Evolutionary conservation across 371 early-diverging fungal species (phyloP), one percentile per base, ranked within the genome.

Genomic region (Mucor mucedo): DNA sequence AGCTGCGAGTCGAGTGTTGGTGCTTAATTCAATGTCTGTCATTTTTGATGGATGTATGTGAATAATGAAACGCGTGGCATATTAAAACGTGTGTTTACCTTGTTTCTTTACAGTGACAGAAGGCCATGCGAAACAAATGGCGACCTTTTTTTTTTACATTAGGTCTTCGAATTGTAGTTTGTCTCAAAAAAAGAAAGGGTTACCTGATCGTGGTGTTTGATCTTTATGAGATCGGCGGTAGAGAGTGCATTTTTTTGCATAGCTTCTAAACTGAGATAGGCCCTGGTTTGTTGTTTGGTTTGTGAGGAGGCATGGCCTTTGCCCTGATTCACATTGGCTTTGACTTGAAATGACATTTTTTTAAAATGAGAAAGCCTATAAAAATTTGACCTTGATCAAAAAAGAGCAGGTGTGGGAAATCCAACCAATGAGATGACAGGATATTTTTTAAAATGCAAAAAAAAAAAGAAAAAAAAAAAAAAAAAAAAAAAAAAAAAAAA

Each of bases 201-300:
- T 21, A 55, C 50, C 41, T 53, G 52, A 48, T 60, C 54, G 58
- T 50, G 33, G 29, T n/a, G 21, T 47, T 29, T 38, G 33, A 87
- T 60, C 42, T 73, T 61, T n/a, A 87, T 63, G n/a, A 80, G 63
- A 59, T 87, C 87, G 9, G 86, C 87, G n/a, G 84, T 81, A 27
- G 62, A 73, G 13, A 85, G 58, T 13, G 73, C 56, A 8, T 66
- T 54, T 14, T 62, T 67, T 45, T 84, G 82, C 80, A 87, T 81
- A 14, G 72, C 59, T 52, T 81, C 84, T 8, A 85, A 68, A 55
- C 82, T 64, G 35, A 87, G 58, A 60, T 73, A 74, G 5, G 77
- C 68, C 55, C 84, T 35, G 10, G 65, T 54, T 14, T 62, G 67
- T 45, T 84, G 82, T 79, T 85, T 81, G n/a, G 72, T 59, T 52